Percentiles rank a stretch among this genome's conserved stretches.
Evolutionary conservation across 1,139 yeast genomes (phyloP).

Genomic region (Pichia sp.): DNA sequence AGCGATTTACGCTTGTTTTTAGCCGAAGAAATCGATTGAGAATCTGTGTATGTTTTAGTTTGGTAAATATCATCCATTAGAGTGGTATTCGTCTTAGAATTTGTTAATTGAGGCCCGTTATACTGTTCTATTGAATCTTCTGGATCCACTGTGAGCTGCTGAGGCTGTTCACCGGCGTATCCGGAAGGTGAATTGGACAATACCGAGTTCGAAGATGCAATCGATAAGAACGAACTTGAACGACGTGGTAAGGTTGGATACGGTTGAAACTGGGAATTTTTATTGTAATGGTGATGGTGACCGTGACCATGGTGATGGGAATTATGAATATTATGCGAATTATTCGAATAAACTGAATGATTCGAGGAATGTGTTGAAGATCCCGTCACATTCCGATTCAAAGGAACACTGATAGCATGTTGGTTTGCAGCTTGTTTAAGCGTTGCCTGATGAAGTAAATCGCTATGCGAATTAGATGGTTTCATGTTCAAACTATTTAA

Average conservation of each 20-base stretch:
- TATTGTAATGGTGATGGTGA: constrained; percentile 19
- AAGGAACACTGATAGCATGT: constrained; percentile 5
- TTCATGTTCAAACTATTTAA: constrained; percentile 15
- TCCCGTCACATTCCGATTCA: constrained; percentile 18
- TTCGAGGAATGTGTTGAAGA: constrained; percentile 20
- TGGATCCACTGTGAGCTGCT: constrained; percentile 18
- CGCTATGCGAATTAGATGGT: constrained; percentile 5
- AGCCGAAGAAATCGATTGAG: constrained; percentile 5
- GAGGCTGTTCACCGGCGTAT: constrained; percentile 22
- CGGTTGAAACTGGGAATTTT: constrained; percentile 24
- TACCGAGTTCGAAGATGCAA: constrained; percentile 20
- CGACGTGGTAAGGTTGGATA: constrained; percentile 21
- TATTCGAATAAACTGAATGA: constrained; percentile 8
- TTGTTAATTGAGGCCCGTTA: constrained; percentile 21
- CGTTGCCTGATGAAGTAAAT: constrained; percentile 10
- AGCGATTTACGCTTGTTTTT: too few species aligned
- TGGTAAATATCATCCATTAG: constrained; percentile 26
- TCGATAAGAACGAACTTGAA: constrained; percentile 23
- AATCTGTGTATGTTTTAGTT: constrained; percentile 24
- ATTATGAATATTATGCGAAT: constrained; percentile 1
- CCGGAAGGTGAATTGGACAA: constrained; percentile 14
- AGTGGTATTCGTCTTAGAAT: constrained; percentile 25
- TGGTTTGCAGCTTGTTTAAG: constrained; percentile 1
- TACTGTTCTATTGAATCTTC: constrained; percentile 15
- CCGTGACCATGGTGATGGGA: constrained; percentile 7